These are phyloP conservation scores for Leptomonas seymouri DNA, from an alignment of 208 protist species.

Conservation along the genomic window DNA sequence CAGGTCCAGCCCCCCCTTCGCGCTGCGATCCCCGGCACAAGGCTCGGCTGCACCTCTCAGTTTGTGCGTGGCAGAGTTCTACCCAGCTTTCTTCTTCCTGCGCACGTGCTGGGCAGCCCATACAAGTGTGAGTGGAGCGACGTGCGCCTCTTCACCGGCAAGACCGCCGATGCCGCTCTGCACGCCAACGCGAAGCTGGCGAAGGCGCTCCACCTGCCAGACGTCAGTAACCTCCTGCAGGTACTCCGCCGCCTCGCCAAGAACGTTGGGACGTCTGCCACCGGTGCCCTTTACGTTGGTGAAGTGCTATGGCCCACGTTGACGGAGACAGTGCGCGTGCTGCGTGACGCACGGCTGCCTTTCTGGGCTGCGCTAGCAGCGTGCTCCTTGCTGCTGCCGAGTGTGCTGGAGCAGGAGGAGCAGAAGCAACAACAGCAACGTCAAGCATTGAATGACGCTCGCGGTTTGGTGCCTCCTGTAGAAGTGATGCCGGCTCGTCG, in stretches of 20 bases:
- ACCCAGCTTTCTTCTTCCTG: slow-evolving; percentile 32
- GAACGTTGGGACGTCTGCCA: slow-evolving; percentile 21
- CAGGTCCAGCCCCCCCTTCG: neutral
- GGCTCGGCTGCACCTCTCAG: slow-evolving; percentile 22
- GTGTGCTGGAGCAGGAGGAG: slow-evolving; percentile 35
- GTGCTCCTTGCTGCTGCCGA: slow-evolving; percentile 61
- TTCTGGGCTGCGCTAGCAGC: slow-evolving; percentile 72
- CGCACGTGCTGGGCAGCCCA: slow-evolving; percentile 25
- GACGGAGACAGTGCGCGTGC: slow-evolving; percentile 29
- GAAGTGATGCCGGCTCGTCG: neutral
- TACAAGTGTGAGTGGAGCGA: slow-evolving; percentile 39
- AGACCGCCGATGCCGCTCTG: slow-evolving; percentile 30
- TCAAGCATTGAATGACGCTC: too few species aligned
- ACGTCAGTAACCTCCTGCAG: slow-evolving; percentile 36
- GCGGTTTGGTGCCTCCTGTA: neutral
- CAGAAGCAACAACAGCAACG: neutral
- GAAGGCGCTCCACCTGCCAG: slow-evolving; percentile 33
- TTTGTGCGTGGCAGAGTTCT: slow-evolving; percentile 27
- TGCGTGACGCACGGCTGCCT: slow-evolving; percentile 36
- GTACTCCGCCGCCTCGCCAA: slow-evolving; percentile 40
- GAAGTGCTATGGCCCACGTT: slow-evolving; percentile 28
- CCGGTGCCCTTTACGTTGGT: slow-evolving; percentile 14
- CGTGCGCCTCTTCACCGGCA: slow-evolving; percentile 28
- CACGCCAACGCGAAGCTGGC: slow-evolving; percentile 48
- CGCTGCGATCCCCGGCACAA: neutral